Base-by-base conservation (phyloP, 148 eudicot species). In the Rhododendron vialii region DNA sequence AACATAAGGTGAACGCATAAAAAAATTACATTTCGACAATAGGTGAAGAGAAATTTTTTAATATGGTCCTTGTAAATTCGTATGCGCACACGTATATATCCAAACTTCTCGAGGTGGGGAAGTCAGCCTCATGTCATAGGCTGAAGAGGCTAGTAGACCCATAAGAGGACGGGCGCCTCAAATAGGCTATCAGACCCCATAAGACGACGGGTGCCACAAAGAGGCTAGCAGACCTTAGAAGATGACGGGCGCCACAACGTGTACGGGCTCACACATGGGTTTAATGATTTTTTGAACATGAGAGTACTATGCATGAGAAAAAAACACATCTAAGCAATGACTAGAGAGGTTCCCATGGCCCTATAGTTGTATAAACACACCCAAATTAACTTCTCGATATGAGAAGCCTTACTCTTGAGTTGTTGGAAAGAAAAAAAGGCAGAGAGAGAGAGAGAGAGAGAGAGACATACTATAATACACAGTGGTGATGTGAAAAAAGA, bases 391-490 rank as follows among this genome's bases (percentile, higher is more conserved):
- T 51, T 59, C 8, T 18, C 24, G 65, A 57, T 57, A 8, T 59
- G 65, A 22, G 61, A 55, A 17, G 65, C 65, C 24, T 57, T 59
- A 65, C 28, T 9, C 73, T n/a, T 7, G 69, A 65, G 73, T n/a
- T 10, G 73, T 61, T 61, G 69, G 67, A 59, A 59, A 59, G n/a
- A 5, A 51, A 13, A 51, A 13, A 17, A 4, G 53, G 26, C 50
- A 26, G 61, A 80, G 63, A 50, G 41, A 48, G 67, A 79, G 82
- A 79, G 57, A 78, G 81, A 78, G 61, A 45, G 30, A 81, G 28
- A 81, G 47, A 41, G 83, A 78, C 35, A 2, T 26, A 26, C 24
- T 12, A 47, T 15, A 12, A 55, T 15, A 33, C 36, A 15, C 28
- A 33, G 4, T 20, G 75, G 75, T 4, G 47, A 82, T n/a, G 47